Base-by-base conservation (phyloP, 768 basidiomycete genomes). In the Lentinula aciculospora region DNA sequence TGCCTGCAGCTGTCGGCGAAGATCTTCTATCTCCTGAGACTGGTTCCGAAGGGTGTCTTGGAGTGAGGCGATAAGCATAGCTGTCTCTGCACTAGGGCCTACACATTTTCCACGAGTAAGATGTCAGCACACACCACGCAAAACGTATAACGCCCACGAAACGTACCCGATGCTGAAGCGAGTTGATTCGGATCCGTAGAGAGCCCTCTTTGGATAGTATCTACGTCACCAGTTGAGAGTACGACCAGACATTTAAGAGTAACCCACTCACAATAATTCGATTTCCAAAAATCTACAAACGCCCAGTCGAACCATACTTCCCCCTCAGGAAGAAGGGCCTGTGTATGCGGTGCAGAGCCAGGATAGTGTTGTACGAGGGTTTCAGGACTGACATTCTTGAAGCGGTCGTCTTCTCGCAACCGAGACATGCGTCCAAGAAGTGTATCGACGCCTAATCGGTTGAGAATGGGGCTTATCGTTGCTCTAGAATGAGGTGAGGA, bases 301-400 rank as follows among this genome's bases (percentile, higher is more conserved):
- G 88, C 82, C 93, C 95, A 98, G 69, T 98, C 95, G 67, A 98
- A 91, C 97, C 97, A 98, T 37, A 97, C 79, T 71, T 94, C 93
- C 27, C 84, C 90, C 65, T 91, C 88, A 7, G 8, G 60, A 84
- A 84, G 53, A 76, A 73, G 34, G 63, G 64, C 49, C 76, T 74
- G 9, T 68, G 62, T 60, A 77, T 80, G 15, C 40, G 72, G 62
- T 3, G 59, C 71, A 25, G 65, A 63, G 40, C 69, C 73, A 44
- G 65, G 69, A 50, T 72, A 66, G 28, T 80, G 65, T 17, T 87
- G 72, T 21, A 96, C 92, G 58, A 89, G 81, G 8, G 81, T 80
- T 60, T 96, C 94, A 0, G 95, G 95, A 0, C 88, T 89, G 53
- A 98, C 84, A 3, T 83, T 82, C 67, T 90, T 92, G 81, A 99